A percentile compares a stretch with the other conserved stretches of the same genome.
These are phyloP conservation scores for Eleusine coracana DNA, from an alignment of 176 grass and related monocot species.

Conservation along the genomic window DNA sequence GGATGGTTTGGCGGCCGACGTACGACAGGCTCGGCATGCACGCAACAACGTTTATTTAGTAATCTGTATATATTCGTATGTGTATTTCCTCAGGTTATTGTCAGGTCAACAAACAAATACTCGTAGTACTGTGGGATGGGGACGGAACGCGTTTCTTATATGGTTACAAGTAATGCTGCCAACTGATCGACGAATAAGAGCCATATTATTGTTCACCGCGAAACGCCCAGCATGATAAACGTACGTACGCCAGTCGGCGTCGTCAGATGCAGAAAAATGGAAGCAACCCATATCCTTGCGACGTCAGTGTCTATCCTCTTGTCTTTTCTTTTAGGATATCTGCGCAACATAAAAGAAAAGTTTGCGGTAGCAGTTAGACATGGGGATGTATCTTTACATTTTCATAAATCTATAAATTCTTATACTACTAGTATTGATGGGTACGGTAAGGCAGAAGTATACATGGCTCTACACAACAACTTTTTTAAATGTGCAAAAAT, in stretches of 20 bases:
- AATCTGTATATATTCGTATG: neutral
- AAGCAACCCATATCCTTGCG: neutral
- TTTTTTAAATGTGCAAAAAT: neutral
- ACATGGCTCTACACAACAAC: neutral
- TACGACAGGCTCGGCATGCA: neutral
- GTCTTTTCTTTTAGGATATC: neutral
- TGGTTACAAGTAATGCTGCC: neutral
- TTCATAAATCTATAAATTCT: too few species aligned
- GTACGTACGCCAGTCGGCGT: neutral
- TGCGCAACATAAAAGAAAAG: neutral
- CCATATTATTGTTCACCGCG: too few species aligned
- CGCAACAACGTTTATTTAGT: neutral
- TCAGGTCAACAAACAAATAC: constrained; percentile 13
- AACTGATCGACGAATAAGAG: too few species aligned
- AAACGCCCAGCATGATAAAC: neutral
- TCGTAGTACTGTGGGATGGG: constrained; percentile 9
- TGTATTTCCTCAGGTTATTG: neutral
- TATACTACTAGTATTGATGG: too few species aligned
- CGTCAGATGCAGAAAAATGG: neutral
- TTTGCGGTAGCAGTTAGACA: neutral
- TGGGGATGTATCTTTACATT: neutral
- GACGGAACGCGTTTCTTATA: neutral
- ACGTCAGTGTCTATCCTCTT: neutral
- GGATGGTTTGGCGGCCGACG: neutral
- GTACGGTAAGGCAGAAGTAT: too few species aligned